Base-by-base conservation (phyloP, 2,329 filamentous ascomycete species). In the Cytospora leucostoma region DNA sequence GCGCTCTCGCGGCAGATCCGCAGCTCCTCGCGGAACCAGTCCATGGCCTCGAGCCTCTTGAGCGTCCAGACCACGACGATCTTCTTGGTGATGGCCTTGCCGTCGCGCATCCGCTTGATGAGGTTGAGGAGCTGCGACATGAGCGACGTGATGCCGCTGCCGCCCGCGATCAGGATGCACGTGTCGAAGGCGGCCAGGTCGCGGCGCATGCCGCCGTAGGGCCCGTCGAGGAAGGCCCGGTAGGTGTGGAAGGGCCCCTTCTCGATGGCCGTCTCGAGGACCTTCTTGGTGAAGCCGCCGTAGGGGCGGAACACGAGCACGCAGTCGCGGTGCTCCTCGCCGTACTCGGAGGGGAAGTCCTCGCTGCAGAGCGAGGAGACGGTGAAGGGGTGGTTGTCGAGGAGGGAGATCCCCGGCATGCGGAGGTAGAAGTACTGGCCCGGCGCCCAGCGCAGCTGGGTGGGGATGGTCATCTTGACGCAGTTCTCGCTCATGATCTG, bases 1-100 rank as follows among this genome's bases (percentile, higher is more conserved):
- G 94, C 93, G 56, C 88, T 89, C 75, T 97, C 92, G 70, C 92
- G 86, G 77, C 94, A 97, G 70, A 97, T 96, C 55, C 93, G 86
- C 64, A 97, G 82, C 75, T 97, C 94, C 76, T 97, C 93, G 68
- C 92, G 91, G 82, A 97, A 98, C 94, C 94, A 98, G 73, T 97
- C 92, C 88, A 98, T 92, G 1, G 92, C 92, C 75, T 97, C 94
- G 15, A 95, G 87, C 62, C 91, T 87, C 76, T 95, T 96, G 68
- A 97, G 80, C 6, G 93, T 88, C 94, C 94, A 98, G n/a, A 98
- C 86, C 1, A 98, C 91, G 17, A 95, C 89, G 6, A 98, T 89
- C 67, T 89, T 91, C 74, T 90, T 92, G 2, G 93, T 97, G 52
- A 97, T 92, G 38, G 94, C 93, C 75, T 97, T 97, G 56, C 92